Evolutionary conservation across 305 asterid genomes (phyloP).

Genomic region (Solanum hybrid): DNA sequence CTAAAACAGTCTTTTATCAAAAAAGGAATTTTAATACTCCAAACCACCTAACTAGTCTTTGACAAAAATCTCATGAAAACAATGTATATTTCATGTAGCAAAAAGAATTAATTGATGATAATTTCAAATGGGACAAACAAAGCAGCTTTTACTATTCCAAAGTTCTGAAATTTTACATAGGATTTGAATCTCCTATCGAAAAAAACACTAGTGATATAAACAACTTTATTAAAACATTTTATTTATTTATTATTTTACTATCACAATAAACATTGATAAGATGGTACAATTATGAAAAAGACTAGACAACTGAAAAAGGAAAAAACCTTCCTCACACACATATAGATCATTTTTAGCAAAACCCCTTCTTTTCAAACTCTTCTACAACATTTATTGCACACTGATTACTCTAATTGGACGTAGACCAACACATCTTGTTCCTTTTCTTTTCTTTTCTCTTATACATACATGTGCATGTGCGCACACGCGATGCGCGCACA

Average conservation of each 20-base stretch:
- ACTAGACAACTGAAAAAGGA: background rate
- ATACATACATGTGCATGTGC: background rate
- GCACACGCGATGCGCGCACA: background rate
- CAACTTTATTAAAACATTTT: background rate
- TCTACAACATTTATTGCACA: background rate
- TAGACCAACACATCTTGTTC: background rate
- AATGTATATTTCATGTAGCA: background rate
- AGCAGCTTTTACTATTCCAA: background rate
- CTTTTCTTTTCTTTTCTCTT: background rate
- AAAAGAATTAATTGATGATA: background rate
- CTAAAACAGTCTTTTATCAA: background rate
- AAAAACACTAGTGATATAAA: background rate
- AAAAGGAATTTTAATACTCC: background rate
- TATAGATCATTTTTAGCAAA: background rate
- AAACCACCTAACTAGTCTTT: background rate
- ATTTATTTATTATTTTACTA: background rate
- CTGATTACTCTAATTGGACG: background rate
- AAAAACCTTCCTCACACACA: background rate
- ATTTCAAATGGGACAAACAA: background rate
- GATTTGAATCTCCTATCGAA: background rate
- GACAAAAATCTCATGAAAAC: background rate
- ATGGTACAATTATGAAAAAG: background rate
- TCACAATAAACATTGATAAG: background rate
- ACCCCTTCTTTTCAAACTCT: background rate
- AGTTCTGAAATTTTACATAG: background rate